Base-by-base conservation (phyloP, 345 rosid genomes). In the Hibiscus syriacus region DNA sequence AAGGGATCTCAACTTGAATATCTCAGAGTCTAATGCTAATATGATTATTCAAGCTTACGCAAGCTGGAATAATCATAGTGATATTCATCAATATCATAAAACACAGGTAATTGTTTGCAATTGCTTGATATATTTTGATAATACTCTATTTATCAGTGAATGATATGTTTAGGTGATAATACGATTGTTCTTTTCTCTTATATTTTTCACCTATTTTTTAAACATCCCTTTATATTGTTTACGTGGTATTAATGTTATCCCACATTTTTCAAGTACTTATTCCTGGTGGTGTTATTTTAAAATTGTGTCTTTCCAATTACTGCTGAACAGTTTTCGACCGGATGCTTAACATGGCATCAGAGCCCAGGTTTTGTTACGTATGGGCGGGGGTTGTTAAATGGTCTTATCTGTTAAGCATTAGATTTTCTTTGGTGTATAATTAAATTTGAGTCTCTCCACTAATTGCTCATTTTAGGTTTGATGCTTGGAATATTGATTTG, bases 31-130 rank as follows among this genome's bases (percentile, higher is more conserved):
- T 54, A 90, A 85, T 80, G 81, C 81, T 68, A 93, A 93, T 78
- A 88, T 92, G 92, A 80, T 90, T 56, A 81, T 93, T 80, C 97
- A 93, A 87, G 97, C 98, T 56, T 93, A 89, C 79, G 87, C 96
- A 45, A 93, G 97, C 83, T 93, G 98, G 98, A 85, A 81, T 75
- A 90, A 81, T 76, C 88, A 90, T 75, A 80, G 79, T 78, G 73
- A 77, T 55, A 83, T 72, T 71, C 87, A 83, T 55, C 82, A 75
- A 71, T 60, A 73, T 76, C 43, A 82, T 72, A 77, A 78, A 73
- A 79, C 74, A 54, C 78, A 49, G 77, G 97, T 92, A 73, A 70
- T 58, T 26, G 64, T 46, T 50, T 53, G 43, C 66, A 65, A 39
- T 66, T 39, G 69, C 53, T 26, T 55, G n/a, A n/a, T n/a, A n/a